phyloP scores from a whole-genome alignment of 257 asterid species.

The Euphrasia confusa region DNA sequence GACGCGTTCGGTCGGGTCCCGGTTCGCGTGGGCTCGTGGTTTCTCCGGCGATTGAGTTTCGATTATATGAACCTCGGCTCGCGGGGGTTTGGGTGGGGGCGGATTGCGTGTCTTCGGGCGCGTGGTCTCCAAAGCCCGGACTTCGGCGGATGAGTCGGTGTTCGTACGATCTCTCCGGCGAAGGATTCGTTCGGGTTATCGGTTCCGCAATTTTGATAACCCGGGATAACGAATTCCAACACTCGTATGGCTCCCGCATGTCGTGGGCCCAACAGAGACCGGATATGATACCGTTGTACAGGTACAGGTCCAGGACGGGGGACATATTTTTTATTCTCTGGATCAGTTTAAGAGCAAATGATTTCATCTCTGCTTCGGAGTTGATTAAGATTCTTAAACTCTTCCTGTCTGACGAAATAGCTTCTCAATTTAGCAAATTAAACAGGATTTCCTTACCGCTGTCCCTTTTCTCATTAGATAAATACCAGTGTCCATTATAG shows the following conservation, averaged over 20 bases:
- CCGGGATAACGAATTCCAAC: no score
- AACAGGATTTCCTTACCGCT: conserved; percentile 40
- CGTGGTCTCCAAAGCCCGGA: no score
- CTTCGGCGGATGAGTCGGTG: no score
- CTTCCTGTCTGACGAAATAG: conserved; percentile 22
- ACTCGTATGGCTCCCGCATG: conserved; percentile 45
- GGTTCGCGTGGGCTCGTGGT: no score
- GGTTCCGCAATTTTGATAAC: no score
- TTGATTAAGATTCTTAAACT: conserved; percentile 22
- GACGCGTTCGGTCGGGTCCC: no score
- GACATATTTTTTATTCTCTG: conserved; percentile 22
- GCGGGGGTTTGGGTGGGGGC: no score
- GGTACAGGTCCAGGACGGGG: conserved; percentile 39
- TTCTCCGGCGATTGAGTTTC: no score
- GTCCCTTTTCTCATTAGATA: conserved; percentile 24
- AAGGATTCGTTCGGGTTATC: no score
- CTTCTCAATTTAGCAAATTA: conserved; percentile 31
- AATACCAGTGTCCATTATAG: conserved; percentile 31
- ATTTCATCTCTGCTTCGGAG: conserved; percentile 37
- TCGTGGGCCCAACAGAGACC: conserved; percentile 41
- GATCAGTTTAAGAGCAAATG: conserved; percentile 32
- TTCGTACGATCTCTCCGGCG: no score
- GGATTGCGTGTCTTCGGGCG: no score
- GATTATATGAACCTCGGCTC: no score
- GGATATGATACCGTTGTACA: conserved; percentile 43